Base-by-base conservation (phyloP, 805 yeast genomes). In the Hanseniaspora singularis region DNA sequence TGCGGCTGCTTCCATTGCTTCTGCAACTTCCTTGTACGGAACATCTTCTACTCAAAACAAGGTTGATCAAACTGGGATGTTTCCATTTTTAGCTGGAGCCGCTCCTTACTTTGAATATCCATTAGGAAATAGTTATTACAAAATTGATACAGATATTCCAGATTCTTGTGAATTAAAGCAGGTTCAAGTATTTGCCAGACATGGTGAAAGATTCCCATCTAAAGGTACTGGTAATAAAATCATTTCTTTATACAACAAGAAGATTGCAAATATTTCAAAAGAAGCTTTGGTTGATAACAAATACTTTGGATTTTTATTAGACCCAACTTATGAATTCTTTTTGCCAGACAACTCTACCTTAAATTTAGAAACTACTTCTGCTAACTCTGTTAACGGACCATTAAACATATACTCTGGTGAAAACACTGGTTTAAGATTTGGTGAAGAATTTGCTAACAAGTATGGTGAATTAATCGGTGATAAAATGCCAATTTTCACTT, bases 131-230 rank as follows among this genome's bases (percentile, higher is more conserved):
- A 60, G 64, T 3, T 81, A 81, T 1, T 72, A 60, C 53, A 82
- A 81, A 2, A 68, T 77, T 33, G 62, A 71, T 14, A 58, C 68
- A 18, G 73, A 64, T 9, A 52, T 66, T 1, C 79, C 81, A 23
- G 64, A 60, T 8, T 65, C 65, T 38, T 78, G 83, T 60, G 55
- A 61, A 5, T 65, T 78, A 47, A 74, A 74, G 53, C 89, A 81
- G 60, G 84, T 81, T 9, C 86, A 80, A 53, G 62, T 81, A 19
- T 63, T 81, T 43, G 76, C 78, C 53, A 72, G 95, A 56, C 94
- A 85, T 57, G 94, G 89, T 18, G 92, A 83, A 60, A 67, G 94
- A 52, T 81, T 68, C 56, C 86, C 85, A 3, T 71, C 81, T 3
- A 59, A 54, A 2, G 63, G 66, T n/a, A 64, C 68, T 3, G 63